These are phyloP conservation scores for Teunomyces kruisii DNA, from an alignment of 805 yeast species.

Conservation along the genomic window DNA sequence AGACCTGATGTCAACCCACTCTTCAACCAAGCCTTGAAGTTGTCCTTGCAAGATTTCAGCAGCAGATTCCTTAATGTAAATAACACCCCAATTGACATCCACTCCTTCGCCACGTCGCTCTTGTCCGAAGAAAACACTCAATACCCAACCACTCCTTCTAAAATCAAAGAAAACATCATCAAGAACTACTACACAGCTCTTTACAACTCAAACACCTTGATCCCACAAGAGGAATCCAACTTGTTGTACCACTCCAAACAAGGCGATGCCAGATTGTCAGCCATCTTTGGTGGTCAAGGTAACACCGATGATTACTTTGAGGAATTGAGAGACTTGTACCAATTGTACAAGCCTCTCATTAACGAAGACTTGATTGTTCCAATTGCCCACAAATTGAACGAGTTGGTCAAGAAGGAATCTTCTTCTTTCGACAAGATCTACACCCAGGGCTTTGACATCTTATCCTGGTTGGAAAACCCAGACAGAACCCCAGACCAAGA, in stretches of 20 bases:
- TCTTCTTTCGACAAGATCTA: constrained; percentile 62
- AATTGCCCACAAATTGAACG: constrained; percentile 66
- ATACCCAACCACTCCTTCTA: constrained; percentile 64
- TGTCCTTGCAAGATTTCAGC: constrained; percentile 81
- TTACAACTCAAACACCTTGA: constrained; percentile 24
- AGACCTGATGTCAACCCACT: constrained; percentile 46
- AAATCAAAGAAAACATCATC: constrained; percentile 66
- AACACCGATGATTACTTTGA: constrained; percentile 96
- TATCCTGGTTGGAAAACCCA: constrained; percentile 83
- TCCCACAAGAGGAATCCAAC: constrained; percentile 33
- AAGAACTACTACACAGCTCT: constrained; percentile 65
- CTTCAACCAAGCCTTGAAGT: constrained; percentile 66
- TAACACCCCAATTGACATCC: constrained; percentile 70
- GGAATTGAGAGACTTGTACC: constrained; percentile 84
- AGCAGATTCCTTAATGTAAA: constrained; percentile 54
- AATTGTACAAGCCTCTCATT: constrained; percentile 72
- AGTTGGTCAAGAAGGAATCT: constrained; percentile 70
- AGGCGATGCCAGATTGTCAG: constrained; percentile 62
- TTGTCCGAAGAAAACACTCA: constrained; percentile 48
- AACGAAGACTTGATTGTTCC: constrained; percentile 62
- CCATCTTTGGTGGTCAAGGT: constrained; percentile 99
- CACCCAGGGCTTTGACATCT: constrained; percentile 89
- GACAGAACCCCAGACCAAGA: constrained; percentile 87
- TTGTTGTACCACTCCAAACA: constrained; percentile 63
- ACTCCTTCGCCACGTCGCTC: constrained; percentile 76